Conservation (phyloP, 495 filamentous ascomycete genomes). For the Collariella sp. region DNA sequence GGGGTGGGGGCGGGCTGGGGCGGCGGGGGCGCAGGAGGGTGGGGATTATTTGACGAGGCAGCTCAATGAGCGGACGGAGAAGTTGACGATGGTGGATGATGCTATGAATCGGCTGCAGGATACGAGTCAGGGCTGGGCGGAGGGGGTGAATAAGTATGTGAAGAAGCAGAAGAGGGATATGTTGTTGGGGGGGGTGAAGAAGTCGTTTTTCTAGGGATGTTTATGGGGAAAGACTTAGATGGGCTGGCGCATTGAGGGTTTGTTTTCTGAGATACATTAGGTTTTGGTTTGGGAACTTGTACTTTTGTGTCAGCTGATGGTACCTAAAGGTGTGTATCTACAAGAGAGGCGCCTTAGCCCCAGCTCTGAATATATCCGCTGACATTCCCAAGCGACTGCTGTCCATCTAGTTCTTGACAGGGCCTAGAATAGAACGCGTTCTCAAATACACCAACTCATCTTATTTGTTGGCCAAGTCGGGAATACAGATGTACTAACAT, state of each 20-base stretch:
- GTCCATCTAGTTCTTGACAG: no score
- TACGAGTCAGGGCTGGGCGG: slow-evolving; percentile 69
- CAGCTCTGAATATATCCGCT: no score
- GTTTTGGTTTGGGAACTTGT: no score
- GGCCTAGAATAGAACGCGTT: no score
- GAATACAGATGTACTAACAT: no score
- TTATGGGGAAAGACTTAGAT: not conserved
- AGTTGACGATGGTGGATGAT: slow-evolving; percentile 72
- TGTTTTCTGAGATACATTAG: no score
- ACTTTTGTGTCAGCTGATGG: not conserved
- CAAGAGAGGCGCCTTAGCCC: no score
- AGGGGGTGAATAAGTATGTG: slow-evolving; percentile 81
- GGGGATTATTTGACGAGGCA: slow-evolving; percentile 67
- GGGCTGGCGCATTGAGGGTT: not conserved
- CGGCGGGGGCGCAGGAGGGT: slow-evolving; percentile 40
- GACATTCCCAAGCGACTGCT: no score
- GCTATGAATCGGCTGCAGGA: slow-evolving; percentile 72
- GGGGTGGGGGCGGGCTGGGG: slow-evolving; percentile 47
- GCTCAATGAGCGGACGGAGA: slow-evolving; percentile 83
- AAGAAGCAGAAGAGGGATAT: slow-evolving; percentile 75
- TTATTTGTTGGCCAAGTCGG: no score
- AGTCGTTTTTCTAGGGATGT: slow-evolving; percentile 32
- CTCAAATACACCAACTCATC: no score
- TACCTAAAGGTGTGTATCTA: no score
- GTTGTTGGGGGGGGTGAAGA: slow-evolving; percentile 53